phyloP scores from a whole-genome alignment of 768 basidiomycete genomes.

The Gloeophyllum trabeum region DNA sequence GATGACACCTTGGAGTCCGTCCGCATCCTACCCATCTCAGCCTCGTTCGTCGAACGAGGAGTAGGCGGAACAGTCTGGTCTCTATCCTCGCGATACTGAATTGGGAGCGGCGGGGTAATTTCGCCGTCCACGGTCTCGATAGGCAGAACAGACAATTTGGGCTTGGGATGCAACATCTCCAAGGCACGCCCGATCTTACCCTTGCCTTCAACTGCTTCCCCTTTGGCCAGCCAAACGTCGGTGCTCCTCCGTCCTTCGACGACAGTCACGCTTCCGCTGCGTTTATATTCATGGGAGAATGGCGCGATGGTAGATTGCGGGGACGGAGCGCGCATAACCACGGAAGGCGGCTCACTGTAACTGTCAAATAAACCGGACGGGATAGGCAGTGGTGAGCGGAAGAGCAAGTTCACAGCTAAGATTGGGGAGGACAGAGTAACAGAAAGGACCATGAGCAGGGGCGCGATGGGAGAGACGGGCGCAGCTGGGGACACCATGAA shows the following conservation, averaged over 20 bases:
- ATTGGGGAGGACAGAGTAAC: conserved; percentile 61
- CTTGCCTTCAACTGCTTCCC: conserved; percentile 63
- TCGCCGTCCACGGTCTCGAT: conserved; percentile 28
- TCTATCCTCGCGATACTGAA: conserved; percentile 40
- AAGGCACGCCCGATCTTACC: conserved; percentile 48
- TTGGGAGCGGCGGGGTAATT: conserved; percentile 48
- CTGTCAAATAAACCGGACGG: conserved; percentile 54
- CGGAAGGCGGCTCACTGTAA: conserved; percentile 28
- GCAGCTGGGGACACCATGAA: conserved; percentile 27
- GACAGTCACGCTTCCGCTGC: conserved; percentile 49
- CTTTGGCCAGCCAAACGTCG: conserved; percentile 64
- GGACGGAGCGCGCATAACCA: conserved; percentile 31
- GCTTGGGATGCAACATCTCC: conserved; percentile 49
- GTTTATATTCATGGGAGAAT: conserved; percentile 49
- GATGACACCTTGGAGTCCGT: conserved; percentile 47
- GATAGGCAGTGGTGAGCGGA: conserved; percentile 54
- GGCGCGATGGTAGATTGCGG: conserved; percentile 27
- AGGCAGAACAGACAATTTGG: conserved; percentile 61
- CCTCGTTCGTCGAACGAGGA: conserved; percentile 44
- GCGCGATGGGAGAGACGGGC: conserved; percentile 24
- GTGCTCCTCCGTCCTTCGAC: conserved; percentile 63
- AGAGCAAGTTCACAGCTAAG: conserved; percentile 47
- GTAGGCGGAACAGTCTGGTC: conserved; percentile 33
- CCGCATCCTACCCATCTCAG: conserved; percentile 42
- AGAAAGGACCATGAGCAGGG: conserved; percentile 48